Evolutionary conservation across 1,139 yeast species (phyloP).

Genomic region (Zygosaccharomyces sapae): DNA sequence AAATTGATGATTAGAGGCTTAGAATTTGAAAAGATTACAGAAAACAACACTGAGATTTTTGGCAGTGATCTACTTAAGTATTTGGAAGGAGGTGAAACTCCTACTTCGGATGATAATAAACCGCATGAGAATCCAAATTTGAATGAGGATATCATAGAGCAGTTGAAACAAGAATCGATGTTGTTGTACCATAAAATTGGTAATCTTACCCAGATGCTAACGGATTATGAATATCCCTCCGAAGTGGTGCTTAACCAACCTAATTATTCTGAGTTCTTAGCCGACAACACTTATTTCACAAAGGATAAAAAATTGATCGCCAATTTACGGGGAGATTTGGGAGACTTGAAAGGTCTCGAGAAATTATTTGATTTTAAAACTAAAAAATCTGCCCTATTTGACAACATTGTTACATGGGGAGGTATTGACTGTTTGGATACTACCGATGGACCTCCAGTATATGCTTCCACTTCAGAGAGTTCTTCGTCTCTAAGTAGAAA

Average conservation of each 20-base stretch:
- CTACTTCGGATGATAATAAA: slow-evolving; percentile 7
- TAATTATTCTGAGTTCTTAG: slow-evolving; percentile 20
- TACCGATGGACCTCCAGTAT: neutral
- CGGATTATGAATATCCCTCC: slow-evolving; percentile 31
- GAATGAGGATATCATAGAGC: slow-evolving; percentile 13
- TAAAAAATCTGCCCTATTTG: slow-evolving; percentile 8
- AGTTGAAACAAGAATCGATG: slow-evolving; percentile 28
- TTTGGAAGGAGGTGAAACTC: slow-evolving; percentile 20
- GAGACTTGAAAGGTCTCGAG: slow-evolving; percentile 12
- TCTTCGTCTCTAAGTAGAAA: slow-evolving; percentile 7
- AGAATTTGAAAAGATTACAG: slow-evolving; percentile 34
- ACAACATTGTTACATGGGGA: slow-evolving; percentile 7
- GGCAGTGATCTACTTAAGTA: slow-evolving; percentile 31
- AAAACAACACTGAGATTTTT: slow-evolving; percentile 32
- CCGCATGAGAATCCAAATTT: slow-evolving; percentile 6
- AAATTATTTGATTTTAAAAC: slow-evolving; percentile 15
- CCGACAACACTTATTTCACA: slow-evolving; percentile 18
- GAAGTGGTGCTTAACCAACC: slow-evolving; percentile 18
- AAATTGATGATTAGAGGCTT: slow-evolving; percentile 30
- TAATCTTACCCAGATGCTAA: slow-evolving; percentile 23
- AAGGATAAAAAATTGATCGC: slow-evolving; percentile 14
- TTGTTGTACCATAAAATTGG: slow-evolving; percentile 26
- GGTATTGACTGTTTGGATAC: slow-evolving; percentile 4
- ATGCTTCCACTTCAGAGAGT: slow-evolving; percentile 6
- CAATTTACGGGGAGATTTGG: slow-evolving; percentile 15